Conservation (phyloP, 208 protist genomes). For the Trypanosomatidae sp. region DNA sequence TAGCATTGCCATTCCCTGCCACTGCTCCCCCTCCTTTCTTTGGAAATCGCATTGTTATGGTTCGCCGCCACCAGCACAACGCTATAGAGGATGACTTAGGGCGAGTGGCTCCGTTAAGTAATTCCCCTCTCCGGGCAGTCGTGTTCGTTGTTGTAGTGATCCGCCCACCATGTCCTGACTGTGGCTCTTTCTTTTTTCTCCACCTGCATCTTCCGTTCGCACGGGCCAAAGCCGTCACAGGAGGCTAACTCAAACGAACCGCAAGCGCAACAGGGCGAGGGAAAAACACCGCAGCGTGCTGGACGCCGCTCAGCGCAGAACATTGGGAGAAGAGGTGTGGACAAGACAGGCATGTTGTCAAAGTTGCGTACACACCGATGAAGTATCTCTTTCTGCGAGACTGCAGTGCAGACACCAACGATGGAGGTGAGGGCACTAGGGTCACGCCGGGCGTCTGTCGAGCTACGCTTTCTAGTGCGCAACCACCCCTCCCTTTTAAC, state of each 20-base stretch:
- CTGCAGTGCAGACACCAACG: not conserved
- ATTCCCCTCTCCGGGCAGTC: not conserved
- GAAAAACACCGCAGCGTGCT: not conserved
- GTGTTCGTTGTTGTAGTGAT: not conserved
- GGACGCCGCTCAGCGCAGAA: not conserved
- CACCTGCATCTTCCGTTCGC: not conserved
- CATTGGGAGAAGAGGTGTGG: not conserved
- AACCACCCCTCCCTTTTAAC: not conserved
- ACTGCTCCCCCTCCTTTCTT: conserved; percentile 3
- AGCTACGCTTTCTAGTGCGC: not conserved
- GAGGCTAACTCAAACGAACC: not conserved
- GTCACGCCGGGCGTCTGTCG: not conserved
- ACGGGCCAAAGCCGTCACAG: not conserved
- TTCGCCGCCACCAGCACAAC: not conserved
- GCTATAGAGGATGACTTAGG: not conserved
- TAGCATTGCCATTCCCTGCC: not conserved
- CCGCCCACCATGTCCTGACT: not conserved
- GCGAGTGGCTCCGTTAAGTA: not conserved
- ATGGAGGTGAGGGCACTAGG: not conserved
- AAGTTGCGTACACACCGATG: not conserved
- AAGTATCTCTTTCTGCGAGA: not conserved
- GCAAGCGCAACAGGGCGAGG: not conserved
- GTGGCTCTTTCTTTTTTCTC: not conserved
- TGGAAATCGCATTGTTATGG: not conserved
- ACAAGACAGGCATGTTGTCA: not conserved